A percentile compares a stretch with the other conserved stretches of the same genome.
Evolutionary conservation across 768 basidiomycete species (phyloP).

Genomic region (Tulasnella calospora): DNA sequence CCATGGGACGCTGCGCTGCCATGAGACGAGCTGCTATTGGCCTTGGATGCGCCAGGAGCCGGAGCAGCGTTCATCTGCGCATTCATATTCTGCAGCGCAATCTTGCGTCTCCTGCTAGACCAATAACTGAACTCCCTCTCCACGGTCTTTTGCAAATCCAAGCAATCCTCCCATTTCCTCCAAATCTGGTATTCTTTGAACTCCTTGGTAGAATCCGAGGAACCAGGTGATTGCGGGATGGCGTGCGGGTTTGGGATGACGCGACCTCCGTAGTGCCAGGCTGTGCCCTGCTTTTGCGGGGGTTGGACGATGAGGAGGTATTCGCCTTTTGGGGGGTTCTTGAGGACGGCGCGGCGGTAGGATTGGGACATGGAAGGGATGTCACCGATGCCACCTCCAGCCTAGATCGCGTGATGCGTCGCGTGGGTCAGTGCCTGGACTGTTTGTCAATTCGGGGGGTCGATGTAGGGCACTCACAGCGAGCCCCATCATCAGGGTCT

Average conservation of each 20-base stretch:
- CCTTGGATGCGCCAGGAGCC: background rate
- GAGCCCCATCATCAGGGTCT: conserved; percentile 25
- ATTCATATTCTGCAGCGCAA: background rate
- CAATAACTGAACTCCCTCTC: conserved; percentile 24
- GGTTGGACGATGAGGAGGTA: conserved; percentile 20
- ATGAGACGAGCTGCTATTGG: background rate
- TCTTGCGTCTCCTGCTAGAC: conserved; percentile 11
- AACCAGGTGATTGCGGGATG: background rate
- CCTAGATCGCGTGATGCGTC: background rate
- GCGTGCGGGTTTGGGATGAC: background rate
- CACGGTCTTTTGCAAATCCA: conserved; percentile 24
- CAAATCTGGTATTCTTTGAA: conserved; percentile 14
- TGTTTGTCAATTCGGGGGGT: background rate
- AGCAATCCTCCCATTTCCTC: conserved; percentile 27
- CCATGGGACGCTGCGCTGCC: background rate
- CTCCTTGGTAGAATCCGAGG: background rate
- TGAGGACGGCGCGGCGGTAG: conserved; percentile 21
- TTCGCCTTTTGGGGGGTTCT: conserved; percentile 24
- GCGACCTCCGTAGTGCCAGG: conserved; percentile 20
- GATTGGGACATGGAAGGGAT: conserved; percentile 24
- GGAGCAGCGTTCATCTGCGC: background rate
- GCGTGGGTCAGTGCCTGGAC: background rate
- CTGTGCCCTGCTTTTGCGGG: conserved; percentile 15
- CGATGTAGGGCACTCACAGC: conserved; percentile 6
- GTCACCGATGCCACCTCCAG: conserved; percentile 17